Base-by-base conservation (phyloP, 2,329 filamentous ascomycete genomes). In the Paecilomyces variotii region DNA sequence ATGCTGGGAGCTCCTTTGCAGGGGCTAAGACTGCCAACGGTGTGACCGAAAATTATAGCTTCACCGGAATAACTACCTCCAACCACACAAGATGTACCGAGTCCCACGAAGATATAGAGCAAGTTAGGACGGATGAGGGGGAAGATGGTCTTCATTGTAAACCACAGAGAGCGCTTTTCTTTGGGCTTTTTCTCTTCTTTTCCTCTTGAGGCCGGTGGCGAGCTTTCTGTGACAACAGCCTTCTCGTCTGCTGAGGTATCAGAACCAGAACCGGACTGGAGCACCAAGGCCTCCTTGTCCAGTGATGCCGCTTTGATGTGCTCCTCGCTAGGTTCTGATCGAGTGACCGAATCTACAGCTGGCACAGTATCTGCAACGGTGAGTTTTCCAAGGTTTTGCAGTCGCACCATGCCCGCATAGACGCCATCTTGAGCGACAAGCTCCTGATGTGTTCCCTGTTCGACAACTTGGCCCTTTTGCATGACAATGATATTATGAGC, bases 41-140 rank as follows among this genome's bases (percentile, higher is more conserved):
- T 80, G 65, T 81, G 77, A 39, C 82, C 82, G 58, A 84, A 84
- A 49, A 84, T 78, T 12, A 83, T 68, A 35, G 78, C 81, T 50
- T 78, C 77, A 3, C 76, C 80, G 11, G 79, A 78, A 66, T 81
- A 84, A 1, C 81, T 79, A 5, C 75, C 76, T n/a, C 81, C 81
- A 7, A 83, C 79, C n/a, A 83, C 68, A 50, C 74, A 65, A 2
- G 81, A 76, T 3, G 75, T 76, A 3, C 78, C 70, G 26, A 82
- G 69, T 0, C 78, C 81, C 10, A 79, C 49, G 3, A 76, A 45
- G 0, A 82, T 63, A 14, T 72, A 65, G 1, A 75, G 64, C 2
- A 71, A 50, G 57, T 78, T 73, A 1, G 75, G 77, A 19, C 78
- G 74, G 6, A 79, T 61, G 53, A 75, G 67, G n/a, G 72, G 74